These are phyloP conservation scores for Aplosporella prunicola DNA, from an alignment of 2,329 filamentous ascomycete species.

Conservation along the genomic window DNA sequence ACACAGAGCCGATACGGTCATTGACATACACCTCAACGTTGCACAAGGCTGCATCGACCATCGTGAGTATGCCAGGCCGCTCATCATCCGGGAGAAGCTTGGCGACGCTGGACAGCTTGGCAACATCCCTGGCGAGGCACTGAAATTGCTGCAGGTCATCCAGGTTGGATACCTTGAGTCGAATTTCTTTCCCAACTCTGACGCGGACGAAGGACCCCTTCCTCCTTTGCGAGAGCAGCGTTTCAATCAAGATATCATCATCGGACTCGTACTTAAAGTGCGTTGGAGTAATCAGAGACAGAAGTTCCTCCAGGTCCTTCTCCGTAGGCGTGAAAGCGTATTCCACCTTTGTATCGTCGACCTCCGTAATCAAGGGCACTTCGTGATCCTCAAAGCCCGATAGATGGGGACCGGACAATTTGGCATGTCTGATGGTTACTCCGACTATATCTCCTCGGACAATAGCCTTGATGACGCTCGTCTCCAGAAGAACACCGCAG, in stretches of 20 bases:
- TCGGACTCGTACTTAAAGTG: slow-evolving; percentile 82
- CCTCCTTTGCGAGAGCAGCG: slow-evolving; percentile 71
- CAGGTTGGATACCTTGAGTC: slow-evolving; percentile 45
- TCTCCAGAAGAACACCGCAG: slow-evolving; percentile 64
- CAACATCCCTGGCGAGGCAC: slow-evolving; percentile 65
- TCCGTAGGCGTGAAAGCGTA: slow-evolving; percentile 67
- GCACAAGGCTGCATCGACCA: slow-evolving; percentile 49
- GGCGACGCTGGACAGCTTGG: slow-evolving; percentile 73
- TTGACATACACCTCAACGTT: slow-evolving; percentile 48
- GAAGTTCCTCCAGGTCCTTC: slow-evolving; percentile 67
- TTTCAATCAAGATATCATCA: slow-evolving; percentile 92
- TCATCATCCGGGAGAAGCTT: slow-evolving; percentile 97
- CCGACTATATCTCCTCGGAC: slow-evolving; percentile 64
- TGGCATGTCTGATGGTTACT: slow-evolving; percentile 65
- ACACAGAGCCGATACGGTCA: slow-evolving; percentile 55
- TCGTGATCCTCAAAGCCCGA: slow-evolving; percentile 27
- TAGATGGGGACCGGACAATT: slow-evolving; percentile 58
- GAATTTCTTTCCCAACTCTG: slow-evolving; percentile 35
- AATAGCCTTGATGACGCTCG: slow-evolving; percentile 73
- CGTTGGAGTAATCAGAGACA: slow-evolving; percentile 83
- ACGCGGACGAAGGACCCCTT: slow-evolving; percentile 76
- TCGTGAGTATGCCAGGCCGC: slow-evolving; percentile 72
- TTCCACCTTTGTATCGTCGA: slow-evolving; percentile 60
- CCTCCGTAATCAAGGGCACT: slow-evolving; percentile 41
- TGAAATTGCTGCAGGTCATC: slow-evolving; percentile 59